Evolutionary conservation across 1,284 basidiomycete genomes (phyloP).

Genomic region (Prillingera fragicola): DNA sequence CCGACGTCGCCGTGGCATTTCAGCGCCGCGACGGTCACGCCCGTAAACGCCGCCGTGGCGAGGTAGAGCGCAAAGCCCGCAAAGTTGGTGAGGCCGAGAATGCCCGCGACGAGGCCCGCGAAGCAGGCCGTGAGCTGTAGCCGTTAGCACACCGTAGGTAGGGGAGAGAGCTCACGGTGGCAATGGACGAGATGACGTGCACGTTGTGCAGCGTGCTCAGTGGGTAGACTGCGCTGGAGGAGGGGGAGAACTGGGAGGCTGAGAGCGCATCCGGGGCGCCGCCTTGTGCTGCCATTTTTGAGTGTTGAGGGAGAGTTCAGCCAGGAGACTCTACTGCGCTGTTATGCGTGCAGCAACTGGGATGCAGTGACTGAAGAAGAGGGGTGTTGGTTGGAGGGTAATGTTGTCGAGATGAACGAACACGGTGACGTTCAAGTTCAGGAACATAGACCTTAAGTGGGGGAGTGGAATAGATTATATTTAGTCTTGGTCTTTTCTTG

Average conservation of each 20-base stretch:
- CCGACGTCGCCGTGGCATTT: conserved; percentile 58
- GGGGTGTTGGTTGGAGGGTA: background rate
- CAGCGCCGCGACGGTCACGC: conserved; percentile 59
- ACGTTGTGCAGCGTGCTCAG: conserved; percentile 68
- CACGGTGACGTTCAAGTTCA: too few species aligned
- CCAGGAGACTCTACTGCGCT: background rate
- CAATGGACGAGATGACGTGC: conserved; percentile 50
- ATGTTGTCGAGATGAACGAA: too few species aligned
- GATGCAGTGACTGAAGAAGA: conserved; percentile 1
- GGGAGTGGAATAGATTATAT: too few species aligned
- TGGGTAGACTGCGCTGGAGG: conserved; percentile 53
- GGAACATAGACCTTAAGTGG: too few species aligned
- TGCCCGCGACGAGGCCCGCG: conserved; percentile 74
- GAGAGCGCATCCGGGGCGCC: conserved; percentile 21
- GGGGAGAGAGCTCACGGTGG: conserved; percentile 43
- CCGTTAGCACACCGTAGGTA: background rate
- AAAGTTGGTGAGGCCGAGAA: conserved; percentile 77
- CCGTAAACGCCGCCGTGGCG: conserved; percentile 60
- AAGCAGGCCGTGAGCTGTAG: conserved; percentile 65
- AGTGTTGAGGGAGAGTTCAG: conserved; percentile 24
- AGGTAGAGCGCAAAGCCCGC: conserved; percentile 73
- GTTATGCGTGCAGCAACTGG: background rate
- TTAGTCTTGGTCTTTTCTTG: too few species aligned
- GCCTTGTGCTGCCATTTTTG: too few species aligned
- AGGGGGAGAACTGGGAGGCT: conserved; percentile 32